Percentiles rank a stretch among this genome's conserved stretches.
Evolutionary conservation across 768 basidiomycete genomes (phyloP).

Genomic region (Piloderma croceum): DNA sequence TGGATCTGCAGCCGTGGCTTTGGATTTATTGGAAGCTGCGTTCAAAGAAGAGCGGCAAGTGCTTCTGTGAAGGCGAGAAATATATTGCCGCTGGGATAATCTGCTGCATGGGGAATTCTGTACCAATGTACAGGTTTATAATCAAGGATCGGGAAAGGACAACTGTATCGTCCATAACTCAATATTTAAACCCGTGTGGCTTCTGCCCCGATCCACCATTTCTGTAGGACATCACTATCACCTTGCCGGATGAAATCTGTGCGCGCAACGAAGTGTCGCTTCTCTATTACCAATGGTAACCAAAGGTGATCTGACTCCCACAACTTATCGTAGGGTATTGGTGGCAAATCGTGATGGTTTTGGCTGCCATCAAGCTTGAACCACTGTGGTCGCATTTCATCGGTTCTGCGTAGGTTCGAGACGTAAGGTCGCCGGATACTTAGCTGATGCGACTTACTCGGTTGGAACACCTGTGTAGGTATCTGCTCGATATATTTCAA

Average conservation of each 20-base stretch:
- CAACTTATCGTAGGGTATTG: conserved; percentile 56
- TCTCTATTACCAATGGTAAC: conserved; percentile 55
- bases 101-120: too few relatives aligned
- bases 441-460: conserved; percentile 47
- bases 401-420: conserved; percentile 47
- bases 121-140: too few relatives aligned
- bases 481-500: conserved; percentile 66
- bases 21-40: conserved; percentile 41
- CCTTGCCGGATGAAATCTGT: conserved; percentile 32
- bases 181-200: neutral
- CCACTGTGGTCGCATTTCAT: conserved; percentile 88
- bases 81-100: too few relatives aligned
- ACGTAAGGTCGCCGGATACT: conserved; percentile 1
- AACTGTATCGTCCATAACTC: too few relatives aligned
- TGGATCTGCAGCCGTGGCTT: conserved; percentile 51
- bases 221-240: conserved; percentile 15
- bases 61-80: neutral
- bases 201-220: conserved; percentile 32
- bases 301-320: conserved; percentile 63
- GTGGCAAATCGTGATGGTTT: conserved; percentile 14
- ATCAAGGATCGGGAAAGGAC: too few relatives aligned
- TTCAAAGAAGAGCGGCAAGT: conserved; percentile 13
- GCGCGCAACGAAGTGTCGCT: conserved; percentile 41
- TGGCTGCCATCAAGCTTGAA: conserved; percentile 37
- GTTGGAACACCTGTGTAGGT: conserved; percentile 53